Evolutionary conservation across 192 early-diverging fungal species (phyloP), one percentile per base, ranked within the genome.

Genomic region (Coemansia sp.): DNA sequence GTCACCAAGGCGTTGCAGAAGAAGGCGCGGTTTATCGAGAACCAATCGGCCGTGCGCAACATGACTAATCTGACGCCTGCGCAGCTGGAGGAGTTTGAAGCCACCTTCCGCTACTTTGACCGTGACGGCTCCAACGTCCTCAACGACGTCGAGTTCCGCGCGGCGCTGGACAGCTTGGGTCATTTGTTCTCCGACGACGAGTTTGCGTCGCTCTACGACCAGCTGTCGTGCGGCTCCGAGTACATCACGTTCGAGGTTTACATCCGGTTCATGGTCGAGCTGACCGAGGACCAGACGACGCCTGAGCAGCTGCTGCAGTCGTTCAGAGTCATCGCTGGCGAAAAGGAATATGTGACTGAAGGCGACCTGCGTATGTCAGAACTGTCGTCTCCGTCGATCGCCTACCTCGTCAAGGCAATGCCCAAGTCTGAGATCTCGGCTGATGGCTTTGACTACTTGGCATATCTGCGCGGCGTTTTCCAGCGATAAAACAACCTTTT

Each of bases 51-150:
- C 18, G 93, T 94, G 38, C 86, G 96, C 51, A 91, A 89, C 63
- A 91, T 93, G 87, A 94, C 93, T 61, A 96, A 96, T 64, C 80
- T 98, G 74, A 96, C 94, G 18, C 92, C 96, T 1, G 88, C 86
- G 28, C 96, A 96, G 65, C 72, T 98, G 20, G 96, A 98, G 70
- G 93, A 96, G 75, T 96, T 93, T 64, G 91, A 93, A 68, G 77
- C 88, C 62, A 93, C 93, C 0, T 98, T 98, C 87, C 84, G 91
- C 32, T 86, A 92, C 79, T 96, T 96, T 89, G 95, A 96, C 77
- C 92, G 85, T 54, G 93, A 96, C 75, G 77, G 85, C 52, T 84
- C 85, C 63, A 97, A 97, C 66, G 89, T 88, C 22, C 79, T 97
- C 16, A 84, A 80, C 36, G 76, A 82, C 14, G 76, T 82, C 45